Conservation (phyloP, 2,329 filamentous ascomycete species). For the Cercospora sp. region DNA sequence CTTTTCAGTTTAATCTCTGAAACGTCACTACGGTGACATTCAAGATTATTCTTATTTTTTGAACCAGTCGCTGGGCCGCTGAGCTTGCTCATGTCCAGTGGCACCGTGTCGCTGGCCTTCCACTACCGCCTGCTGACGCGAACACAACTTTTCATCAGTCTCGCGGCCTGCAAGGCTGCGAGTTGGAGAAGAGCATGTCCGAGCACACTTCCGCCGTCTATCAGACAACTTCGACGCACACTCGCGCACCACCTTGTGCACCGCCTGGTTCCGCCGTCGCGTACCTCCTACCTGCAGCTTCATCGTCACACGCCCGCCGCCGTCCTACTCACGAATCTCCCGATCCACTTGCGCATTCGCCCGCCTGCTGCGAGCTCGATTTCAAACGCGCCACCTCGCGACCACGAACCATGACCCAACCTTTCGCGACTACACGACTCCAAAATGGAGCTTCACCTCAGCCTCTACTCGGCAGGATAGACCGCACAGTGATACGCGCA, state of each 20-base stretch:
- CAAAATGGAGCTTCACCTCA: background rate
- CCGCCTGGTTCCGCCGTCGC: background rate
- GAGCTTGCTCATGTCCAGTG: constrained; percentile 16
- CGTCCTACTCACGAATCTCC: background rate
- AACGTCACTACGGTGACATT: constrained; percentile 13
- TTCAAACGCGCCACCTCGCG: background rate
- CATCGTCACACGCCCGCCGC: background rate
- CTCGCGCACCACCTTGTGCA: background rate
- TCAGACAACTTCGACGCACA: too few species aligned
- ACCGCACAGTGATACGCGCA: background rate
- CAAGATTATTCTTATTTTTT: constrained; percentile 19
- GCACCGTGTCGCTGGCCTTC: constrained; percentile 17
- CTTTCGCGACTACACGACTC: background rate
- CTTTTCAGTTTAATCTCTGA: constrained; percentile 15
- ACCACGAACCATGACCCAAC: background rate
- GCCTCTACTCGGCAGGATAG: background rate
- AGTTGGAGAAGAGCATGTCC: constrained; percentile 3
- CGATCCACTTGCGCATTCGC: background rate
- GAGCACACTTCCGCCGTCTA: too few species aligned
- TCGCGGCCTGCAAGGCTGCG: background rate
- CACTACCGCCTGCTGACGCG: constrained; percentile 18
- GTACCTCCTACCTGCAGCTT: background rate
- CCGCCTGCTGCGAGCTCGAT: background rate
- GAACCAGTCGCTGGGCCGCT: constrained; percentile 7
- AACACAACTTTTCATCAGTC: constrained; percentile 16